These are phyloP conservation scores for Quercus wislizeni DNA, from an alignment of 306 rosid genomes.

Conservation along the genomic window DNA sequence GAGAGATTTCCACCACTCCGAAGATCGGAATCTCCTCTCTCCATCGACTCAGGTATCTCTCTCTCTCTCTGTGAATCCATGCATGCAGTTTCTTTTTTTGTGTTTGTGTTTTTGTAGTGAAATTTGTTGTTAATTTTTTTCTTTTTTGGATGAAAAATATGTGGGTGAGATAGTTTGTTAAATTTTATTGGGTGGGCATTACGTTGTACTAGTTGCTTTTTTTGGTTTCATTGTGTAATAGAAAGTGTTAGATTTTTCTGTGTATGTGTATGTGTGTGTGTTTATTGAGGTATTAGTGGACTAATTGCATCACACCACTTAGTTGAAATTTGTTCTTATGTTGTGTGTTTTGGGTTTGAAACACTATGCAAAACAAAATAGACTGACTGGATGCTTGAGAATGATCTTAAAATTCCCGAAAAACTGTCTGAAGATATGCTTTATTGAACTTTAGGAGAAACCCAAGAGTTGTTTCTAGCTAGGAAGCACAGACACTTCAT, in stretches of 20 bases:
- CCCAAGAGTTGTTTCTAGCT: background rate
- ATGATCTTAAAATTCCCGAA: background rate
- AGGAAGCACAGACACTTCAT: no score
- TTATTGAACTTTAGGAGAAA: background rate
- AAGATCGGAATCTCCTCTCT: background rate
- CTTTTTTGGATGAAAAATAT: no score
- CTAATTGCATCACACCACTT: background rate
- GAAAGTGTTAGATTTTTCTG: no score
- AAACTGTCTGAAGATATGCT: background rate
- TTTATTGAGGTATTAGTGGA: background rate
- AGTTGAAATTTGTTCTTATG: no score
- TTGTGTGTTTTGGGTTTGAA: background rate
- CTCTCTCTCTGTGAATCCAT: background rate
- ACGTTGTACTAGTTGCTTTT: no score
- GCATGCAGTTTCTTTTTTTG: background rate
- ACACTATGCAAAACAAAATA: background rate
- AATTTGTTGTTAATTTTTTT: background rate
- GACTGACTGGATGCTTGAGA: background rate
- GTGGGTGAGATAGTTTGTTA: no score
- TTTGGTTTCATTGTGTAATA: no score
- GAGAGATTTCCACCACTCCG: constrained; percentile 1
- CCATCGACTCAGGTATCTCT: background rate
- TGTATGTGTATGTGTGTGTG: no score
- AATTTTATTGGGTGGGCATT: no score
- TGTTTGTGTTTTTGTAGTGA: background rate